A percentile compares a stretch with the other conserved stretches of the same genome.
These are phyloP conservation scores for Uronychia setigera DNA, from an alignment of 73 alveolate species.

Conservation along the genomic window DNA sequence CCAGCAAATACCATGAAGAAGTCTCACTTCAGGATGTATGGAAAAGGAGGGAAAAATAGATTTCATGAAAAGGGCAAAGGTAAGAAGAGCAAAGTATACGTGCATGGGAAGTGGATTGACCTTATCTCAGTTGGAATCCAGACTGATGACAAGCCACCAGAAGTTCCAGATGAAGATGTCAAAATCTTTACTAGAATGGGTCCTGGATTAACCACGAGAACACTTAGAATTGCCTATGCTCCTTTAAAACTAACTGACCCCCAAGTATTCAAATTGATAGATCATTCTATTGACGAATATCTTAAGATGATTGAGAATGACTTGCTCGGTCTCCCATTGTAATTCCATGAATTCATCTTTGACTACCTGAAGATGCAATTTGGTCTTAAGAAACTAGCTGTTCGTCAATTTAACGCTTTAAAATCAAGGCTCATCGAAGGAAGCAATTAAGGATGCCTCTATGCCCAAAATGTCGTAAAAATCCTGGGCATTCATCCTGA, in stretches of 20 bases:
- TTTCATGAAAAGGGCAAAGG: neutral
- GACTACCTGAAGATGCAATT: neutral
- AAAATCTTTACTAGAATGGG: neutral
- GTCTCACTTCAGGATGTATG: neutral
- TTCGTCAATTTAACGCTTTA: neutral
- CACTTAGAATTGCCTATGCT: neutral
- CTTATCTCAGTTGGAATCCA: neutral
- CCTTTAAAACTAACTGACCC: neutral
- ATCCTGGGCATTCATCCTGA: neutral
- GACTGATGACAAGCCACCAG: neutral
- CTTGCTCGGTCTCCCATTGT: neutral
- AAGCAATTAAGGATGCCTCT: neutral
- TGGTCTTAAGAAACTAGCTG: neutral
- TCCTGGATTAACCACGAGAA: neutral
- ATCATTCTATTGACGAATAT: neutral
- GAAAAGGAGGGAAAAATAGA: neutral
- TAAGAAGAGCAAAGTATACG: neutral
- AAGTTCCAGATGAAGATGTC: neutral
- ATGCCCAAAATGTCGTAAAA: neutral
- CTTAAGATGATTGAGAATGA: neutral
- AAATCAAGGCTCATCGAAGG: neutral
- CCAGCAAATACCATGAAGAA: neutral
- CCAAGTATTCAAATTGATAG: neutral
- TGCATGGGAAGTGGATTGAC: neutral
- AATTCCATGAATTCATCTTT: neutral